Evolutionary conservation across 192 early-diverging fungal species (phyloP).

Genomic region (Umbelopsis isabellina): DNA sequence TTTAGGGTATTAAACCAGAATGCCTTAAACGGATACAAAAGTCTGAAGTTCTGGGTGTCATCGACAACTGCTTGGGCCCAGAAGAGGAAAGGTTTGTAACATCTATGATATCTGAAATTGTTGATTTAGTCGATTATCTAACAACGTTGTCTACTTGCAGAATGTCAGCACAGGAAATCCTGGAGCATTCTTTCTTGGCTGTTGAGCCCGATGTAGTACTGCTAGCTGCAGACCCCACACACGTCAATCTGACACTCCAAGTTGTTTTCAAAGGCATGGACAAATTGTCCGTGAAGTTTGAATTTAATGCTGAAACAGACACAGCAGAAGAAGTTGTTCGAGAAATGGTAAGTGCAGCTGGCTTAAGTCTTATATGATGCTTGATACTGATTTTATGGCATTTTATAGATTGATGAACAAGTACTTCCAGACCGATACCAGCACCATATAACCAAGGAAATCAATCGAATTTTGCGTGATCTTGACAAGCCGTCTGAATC

Average conservation of each 20-base stretch:
- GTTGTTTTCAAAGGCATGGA: slow-evolving; percentile 58
- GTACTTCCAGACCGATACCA: slow-evolving; percentile 75
- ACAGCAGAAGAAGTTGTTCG: slow-evolving; percentile 75
- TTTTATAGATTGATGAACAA: slow-evolving; percentile 73
- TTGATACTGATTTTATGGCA: background rate
- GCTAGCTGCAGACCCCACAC: slow-evolving; percentile 48
- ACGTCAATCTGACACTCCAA: slow-evolving; percentile 50
- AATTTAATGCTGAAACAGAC: slow-evolving; percentile 76
- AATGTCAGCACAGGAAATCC: slow-evolving; percentile 55
- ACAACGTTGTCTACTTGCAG: slow-evolving; percentile 16
- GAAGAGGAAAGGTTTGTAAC: slow-evolving; percentile 49
- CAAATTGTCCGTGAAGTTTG: slow-evolving; percentile 79
- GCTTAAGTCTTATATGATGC: background rate
- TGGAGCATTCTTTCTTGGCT: slow-evolving; percentile 57
- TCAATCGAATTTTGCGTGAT: slow-evolving; percentile 81
- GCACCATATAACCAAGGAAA: slow-evolving; percentile 77
- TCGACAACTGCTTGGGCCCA: slow-evolving; percentile 68
- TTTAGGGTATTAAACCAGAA: slow-evolving; percentile 70
- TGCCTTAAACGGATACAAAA: slow-evolving; percentile 63
- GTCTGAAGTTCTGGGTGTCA: slow-evolving; percentile 60
- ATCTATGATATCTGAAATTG: background rate
- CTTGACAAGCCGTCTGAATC: slow-evolving; percentile 50
- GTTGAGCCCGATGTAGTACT: slow-evolving; percentile 49
- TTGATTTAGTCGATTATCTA: background rate
- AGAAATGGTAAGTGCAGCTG: slow-evolving; percentile 53